Evolutionary conservation across 371 early-diverging fungal species (phyloP).

Genomic region (Mortierella sp.): DNA sequence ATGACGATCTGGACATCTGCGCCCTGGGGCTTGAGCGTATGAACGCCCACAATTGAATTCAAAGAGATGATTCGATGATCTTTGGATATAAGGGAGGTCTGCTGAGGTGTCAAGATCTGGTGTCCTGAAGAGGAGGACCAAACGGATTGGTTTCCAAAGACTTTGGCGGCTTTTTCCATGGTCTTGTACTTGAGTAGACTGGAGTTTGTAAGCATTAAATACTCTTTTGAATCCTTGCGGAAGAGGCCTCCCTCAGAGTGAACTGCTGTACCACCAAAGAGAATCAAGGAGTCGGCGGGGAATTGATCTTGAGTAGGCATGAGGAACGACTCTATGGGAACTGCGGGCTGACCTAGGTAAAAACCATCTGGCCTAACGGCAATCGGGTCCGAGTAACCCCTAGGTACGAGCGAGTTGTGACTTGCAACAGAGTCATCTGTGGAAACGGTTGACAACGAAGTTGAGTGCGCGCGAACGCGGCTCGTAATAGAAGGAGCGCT

Average conservation of each 20-base stretch:
- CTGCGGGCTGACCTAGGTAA: conserved; percentile 46
- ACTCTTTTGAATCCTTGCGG: conserved; percentile 51
- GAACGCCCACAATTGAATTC: conserved; percentile 48
- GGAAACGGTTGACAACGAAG: conserved; percentile 39
- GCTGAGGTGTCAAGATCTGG: conserved; percentile 50
- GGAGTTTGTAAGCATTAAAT: conserved; percentile 45
- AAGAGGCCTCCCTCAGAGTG: conserved; percentile 52
- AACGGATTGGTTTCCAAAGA: conserved; percentile 55
- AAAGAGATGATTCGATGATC: conserved; percentile 45
- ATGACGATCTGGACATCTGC: conserved; percentile 27
- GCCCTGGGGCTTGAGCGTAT: conserved; percentile 21
- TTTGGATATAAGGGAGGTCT: conserved; percentile 38
- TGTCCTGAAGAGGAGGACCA: conserved; percentile 55
- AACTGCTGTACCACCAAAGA: conserved; percentile 48
- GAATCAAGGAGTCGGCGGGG: conserved; percentile 49
- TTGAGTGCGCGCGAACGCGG: conserved; percentile 38
- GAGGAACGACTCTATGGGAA: conserved; percentile 49
- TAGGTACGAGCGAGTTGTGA: conserved; percentile 48
- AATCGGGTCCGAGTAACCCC: conserved; percentile 18
- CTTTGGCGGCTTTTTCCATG: conserved; percentile 56
- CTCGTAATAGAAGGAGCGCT: background rate
- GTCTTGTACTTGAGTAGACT: conserved; percentile 52
- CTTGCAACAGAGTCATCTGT: conserved; percentile 52
- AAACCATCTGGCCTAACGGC: conserved; percentile 20
- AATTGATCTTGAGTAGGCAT: conserved; percentile 54